Percentiles rank a stretch among this genome's conserved stretches.
phyloP scores from a whole-genome alignment of 495 filamentous ascomycete species.

The Penicillium simplicissimum region DNA sequence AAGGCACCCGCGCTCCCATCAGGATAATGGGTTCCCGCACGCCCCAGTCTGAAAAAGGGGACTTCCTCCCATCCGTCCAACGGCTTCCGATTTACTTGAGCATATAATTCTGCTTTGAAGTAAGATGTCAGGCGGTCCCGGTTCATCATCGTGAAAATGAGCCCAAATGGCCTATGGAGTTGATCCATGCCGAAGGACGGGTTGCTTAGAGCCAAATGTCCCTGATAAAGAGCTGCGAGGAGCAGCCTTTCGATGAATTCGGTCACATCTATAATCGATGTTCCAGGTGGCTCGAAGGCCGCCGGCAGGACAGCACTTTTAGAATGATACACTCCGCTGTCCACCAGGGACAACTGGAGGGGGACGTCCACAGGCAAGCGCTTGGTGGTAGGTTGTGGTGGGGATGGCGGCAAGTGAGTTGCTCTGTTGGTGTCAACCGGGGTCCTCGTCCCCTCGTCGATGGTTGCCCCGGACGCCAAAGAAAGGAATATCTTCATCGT shows the following conservation, averaged over 20 bases:
- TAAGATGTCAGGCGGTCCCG: constrained; percentile 48
- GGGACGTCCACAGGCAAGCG: background rate
- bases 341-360: background rate
- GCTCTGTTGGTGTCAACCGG: constrained; percentile 8
- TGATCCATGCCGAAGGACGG: constrained; percentile 49
- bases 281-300: constrained; percentile 18
- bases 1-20: constrained; percentile 27
- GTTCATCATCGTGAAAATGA: constrained; percentile 59
- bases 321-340: background rate
- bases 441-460: constrained; percentile 5
- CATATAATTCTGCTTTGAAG: constrained; percentile 38
- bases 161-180: constrained; percentile 62
- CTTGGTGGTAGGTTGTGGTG: constrained; percentile 2
- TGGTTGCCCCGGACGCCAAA: constrained; percentile 24
- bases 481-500: constrained; percentile 31
- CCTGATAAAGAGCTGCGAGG: constrained; percentile 60
- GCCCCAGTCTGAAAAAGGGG: constrained; percentile 64
- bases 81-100: constrained; percentile 19
- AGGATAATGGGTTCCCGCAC: constrained; percentile 64
- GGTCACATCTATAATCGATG: constrained; percentile 53
- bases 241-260: constrained; percentile 65
- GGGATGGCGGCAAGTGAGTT: background rate
- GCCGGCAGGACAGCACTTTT: background rate
- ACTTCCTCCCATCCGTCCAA: constrained; percentile 58
- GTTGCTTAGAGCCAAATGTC: constrained; percentile 54